Evolutionary conservation across 208 protist genomes (phyloP).

Genomic region (Crithidia acanthocephali): DNA sequence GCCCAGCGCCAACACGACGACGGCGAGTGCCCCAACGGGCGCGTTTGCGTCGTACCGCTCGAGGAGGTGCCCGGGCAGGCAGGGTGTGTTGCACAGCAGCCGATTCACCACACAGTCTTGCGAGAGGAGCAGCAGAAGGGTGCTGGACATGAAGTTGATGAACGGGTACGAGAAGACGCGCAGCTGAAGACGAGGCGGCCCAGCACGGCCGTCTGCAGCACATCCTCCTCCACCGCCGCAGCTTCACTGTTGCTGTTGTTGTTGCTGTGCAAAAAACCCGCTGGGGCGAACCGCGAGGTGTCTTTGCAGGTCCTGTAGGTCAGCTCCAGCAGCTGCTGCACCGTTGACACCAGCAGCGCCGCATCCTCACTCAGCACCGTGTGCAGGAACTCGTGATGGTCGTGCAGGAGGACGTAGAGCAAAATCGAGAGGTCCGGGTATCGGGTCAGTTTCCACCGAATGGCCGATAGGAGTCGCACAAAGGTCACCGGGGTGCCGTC

Average conservation of each 20-base stretch:
- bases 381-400: constrained; percentile 68
- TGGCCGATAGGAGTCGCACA: constrained; percentile 42
- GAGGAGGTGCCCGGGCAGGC: constrained; percentile 36
- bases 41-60: constrained; percentile 27
- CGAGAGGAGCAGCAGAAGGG: constrained; percentile 76
- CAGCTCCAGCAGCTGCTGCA: constrained; percentile 61
- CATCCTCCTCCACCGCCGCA: constrained; percentile 19
- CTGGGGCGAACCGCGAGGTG: not conserved
- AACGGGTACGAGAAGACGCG: constrained; percentile 72
- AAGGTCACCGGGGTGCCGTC: constrained; percentile 41
- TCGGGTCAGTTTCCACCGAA: constrained; percentile 37
- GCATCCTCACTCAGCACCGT: constrained; percentile 38
- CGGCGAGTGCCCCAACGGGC: constrained; percentile 41
- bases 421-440: constrained; percentile 69
- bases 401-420: constrained; percentile 74
- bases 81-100: constrained; percentile 46
- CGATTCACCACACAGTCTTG: constrained; percentile 72
- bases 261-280: not conserved
- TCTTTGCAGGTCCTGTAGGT: constrained; percentile 35
- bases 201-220: constrained; percentile 35
- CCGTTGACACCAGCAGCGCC: constrained; percentile 41
- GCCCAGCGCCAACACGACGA: constrained; percentile 52
- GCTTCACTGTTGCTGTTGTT: not conserved
- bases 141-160: constrained; percentile 81
- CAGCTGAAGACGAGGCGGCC: constrained; percentile 42